phyloP scores from a whole-genome alignment of 2,329 filamentous ascomycete species.

The Colletotrichum trifolii region DNA sequence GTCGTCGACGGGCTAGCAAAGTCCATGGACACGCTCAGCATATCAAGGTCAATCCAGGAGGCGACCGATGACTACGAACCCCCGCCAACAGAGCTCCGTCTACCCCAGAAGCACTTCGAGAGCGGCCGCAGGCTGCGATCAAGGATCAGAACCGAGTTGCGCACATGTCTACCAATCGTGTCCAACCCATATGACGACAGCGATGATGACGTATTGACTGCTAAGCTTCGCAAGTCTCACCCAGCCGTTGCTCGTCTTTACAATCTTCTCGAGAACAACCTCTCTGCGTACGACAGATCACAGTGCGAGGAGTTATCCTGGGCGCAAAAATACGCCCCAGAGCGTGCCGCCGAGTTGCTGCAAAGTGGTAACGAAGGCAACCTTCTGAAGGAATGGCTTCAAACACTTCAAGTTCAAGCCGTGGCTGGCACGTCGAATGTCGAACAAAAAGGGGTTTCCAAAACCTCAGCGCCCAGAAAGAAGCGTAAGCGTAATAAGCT shows the following conservation, averaged over 20 bases:
- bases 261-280: conserved; percentile 64
- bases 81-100: conserved; percentile 60
- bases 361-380: conserved; percentile 77
- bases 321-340: conserved; percentile 87
- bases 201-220: conserved; percentile 49
- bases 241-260: conserved; percentile 71
- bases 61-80: conserved; percentile 55
- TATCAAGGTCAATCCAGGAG: conserved; percentile 46
- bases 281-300: conserved; percentile 85
- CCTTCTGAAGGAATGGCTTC: conserved; percentile 84
- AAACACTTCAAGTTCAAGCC: conserved; percentile 78
- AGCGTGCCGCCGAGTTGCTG: conserved; percentile 75
- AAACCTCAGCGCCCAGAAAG: conserved; percentile 58
- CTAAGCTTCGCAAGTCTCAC: conserved; percentile 53
- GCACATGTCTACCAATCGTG: conserved; percentile 40
- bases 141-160: conserved; percentile 60
- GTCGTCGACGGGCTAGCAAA: conserved; percentile 50
- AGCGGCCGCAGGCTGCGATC: conserved; percentile 65
- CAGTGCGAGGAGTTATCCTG: conserved; percentile 80
- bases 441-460: conserved; percentile 44
- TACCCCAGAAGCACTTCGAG: conserved; percentile 68
- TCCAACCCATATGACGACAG: conserved; percentile 38
- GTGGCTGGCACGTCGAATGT: conserved; percentile 67
- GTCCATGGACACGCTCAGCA: conserved; percentile 53
- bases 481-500: conserved; percentile 79